These are phyloP conservation scores for Chlamydomonas sphaeroides DNA, from an alignment of 139 green algal genomes.

Conservation along the genomic window DNA sequence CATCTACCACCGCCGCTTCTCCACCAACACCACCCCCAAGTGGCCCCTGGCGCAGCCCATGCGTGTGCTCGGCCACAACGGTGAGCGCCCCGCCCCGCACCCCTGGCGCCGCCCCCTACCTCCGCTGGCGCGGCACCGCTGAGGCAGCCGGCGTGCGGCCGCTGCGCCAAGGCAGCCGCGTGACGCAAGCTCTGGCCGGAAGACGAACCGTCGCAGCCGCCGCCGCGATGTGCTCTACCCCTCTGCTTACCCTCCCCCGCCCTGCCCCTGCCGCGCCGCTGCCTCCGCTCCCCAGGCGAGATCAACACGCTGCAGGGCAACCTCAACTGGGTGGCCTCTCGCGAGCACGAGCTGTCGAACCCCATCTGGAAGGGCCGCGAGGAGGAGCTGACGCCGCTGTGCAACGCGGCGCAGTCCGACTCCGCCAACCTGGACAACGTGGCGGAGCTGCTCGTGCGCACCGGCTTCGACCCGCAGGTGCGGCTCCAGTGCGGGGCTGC, in stretches of 20 bases:
- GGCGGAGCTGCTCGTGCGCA: constrained; percentile 93
- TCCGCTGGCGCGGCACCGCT: too few relatives aligned
- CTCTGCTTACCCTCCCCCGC: background rate
- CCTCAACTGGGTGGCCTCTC: constrained; percentile 98
- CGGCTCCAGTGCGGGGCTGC: too few relatives aligned
- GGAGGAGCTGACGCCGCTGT: constrained; percentile 89
- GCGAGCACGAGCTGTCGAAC: constrained; percentile 88
- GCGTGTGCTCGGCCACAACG: constrained; percentile 99
- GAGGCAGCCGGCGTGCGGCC: too few relatives aligned
- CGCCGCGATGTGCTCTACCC: too few relatives aligned
- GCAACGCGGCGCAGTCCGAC: constrained; percentile 85
- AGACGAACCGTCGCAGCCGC: too few relatives aligned
- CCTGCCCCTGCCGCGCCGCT: too few relatives aligned
- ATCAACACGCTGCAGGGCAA: constrained; percentile 99
- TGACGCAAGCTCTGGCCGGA: too few relatives aligned
- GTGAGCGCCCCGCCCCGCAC: too few relatives aligned
- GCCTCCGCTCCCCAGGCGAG: constrained; percentile 73
- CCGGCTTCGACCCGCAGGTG: constrained; percentile 70
- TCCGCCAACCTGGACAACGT: constrained; percentile 97
- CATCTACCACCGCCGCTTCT: constrained; percentile 99
- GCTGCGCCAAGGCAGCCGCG: too few relatives aligned
- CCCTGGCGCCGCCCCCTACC: too few relatives aligned
- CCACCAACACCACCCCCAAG: constrained; percentile 98
- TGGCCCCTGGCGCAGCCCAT: constrained; percentile 99
- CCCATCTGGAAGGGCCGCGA: constrained; percentile 93